These are phyloP conservation scores for Penicillium olsonii DNA, from an alignment of 2,329 filamentous ascomycete species.

Conservation along the genomic window DNA sequence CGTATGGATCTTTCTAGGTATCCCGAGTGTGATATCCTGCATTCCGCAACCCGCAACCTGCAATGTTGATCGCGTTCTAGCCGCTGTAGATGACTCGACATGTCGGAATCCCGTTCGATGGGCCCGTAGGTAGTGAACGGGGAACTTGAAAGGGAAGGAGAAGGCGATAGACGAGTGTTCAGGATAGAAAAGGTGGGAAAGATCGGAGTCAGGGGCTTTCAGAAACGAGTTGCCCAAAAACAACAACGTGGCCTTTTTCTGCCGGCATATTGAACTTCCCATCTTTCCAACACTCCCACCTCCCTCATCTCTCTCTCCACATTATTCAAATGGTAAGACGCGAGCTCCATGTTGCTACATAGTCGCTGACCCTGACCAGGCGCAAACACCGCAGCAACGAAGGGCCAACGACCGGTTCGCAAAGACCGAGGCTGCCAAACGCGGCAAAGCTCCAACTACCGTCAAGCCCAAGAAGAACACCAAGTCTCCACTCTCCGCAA, in stretches of 20 bases:
- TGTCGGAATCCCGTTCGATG: too few species aligned
- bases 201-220: background rate
- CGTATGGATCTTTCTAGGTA: too few species aligned
- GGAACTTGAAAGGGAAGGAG: too few species aligned
- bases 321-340: slow-evolving; percentile 1
- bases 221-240: slow-evolving; percentile 3
- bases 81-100: too few species aligned
- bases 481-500: slow-evolving; percentile 57
- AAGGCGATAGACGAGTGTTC: too few species aligned
- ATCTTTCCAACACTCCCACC: background rate
- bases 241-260: slow-evolving; percentile 18
- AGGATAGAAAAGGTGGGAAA: too few species aligned
- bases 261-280: slow-evolving; percentile 6
- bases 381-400: slow-evolving; percentile 67
- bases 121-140: too few species aligned
- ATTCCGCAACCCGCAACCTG: too few species aligned
- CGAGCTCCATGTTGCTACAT: background rate
- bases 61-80: too few species aligned
- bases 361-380: slow-evolving; percentile 38
- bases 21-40: too few species aligned
- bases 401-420: slow-evolving; percentile 64
- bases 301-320: background rate
- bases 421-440: slow-evolving; percentile 59
- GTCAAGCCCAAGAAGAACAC: slow-evolving; percentile 51
- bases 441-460: slow-evolving; percentile 54